A percentile compares a stretch with the other conserved stretches of the same genome.
Evolutionary conservation across 148 eudicot genomes (phyloP).

Genomic region (Cornus kousa): DNA sequence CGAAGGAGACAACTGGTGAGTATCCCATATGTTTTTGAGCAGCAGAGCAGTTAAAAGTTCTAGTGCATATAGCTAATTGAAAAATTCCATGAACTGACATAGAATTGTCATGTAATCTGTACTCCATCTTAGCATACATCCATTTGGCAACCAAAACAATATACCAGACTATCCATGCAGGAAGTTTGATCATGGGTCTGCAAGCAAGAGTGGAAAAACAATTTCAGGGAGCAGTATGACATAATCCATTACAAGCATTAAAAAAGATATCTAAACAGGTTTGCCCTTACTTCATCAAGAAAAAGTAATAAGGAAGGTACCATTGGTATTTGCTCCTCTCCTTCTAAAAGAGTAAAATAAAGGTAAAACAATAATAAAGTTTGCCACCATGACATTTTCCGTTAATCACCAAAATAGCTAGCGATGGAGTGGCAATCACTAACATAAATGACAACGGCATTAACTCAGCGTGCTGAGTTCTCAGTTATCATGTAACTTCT

Average conservation of each 20-base stretch:
- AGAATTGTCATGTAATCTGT: conserved; percentile 37
- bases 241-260: not conserved
- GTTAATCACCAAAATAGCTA: no score
- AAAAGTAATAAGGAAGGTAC: not conserved
- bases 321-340: not conserved
- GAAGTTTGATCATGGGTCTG: conserved; percentile 78
- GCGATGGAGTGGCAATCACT: not conserved
- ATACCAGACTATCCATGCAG: conserved; percentile 40
- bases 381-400: no score
- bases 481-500: not conserved
- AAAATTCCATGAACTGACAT: conserved; percentile 38
- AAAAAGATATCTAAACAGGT: not conserved
- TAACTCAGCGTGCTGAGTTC: not conserved
- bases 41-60: conserved; percentile 76
- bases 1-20: conserved; percentile 70
- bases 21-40: conserved; percentile 71
- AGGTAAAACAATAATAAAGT: no score
- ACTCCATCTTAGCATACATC: conserved; percentile 50
- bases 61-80: conserved; percentile 57
- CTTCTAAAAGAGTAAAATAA: no score
- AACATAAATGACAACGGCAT: no score
- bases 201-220: conserved; percentile 20
- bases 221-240: conserved; percentile 3
- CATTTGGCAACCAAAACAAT: conserved; percentile 46
- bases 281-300: not conserved